These are phyloP conservation scores for Tritrichomonas musculus DNA, from an alignment of 208 protist species.

Conservation along the genomic window DNA sequence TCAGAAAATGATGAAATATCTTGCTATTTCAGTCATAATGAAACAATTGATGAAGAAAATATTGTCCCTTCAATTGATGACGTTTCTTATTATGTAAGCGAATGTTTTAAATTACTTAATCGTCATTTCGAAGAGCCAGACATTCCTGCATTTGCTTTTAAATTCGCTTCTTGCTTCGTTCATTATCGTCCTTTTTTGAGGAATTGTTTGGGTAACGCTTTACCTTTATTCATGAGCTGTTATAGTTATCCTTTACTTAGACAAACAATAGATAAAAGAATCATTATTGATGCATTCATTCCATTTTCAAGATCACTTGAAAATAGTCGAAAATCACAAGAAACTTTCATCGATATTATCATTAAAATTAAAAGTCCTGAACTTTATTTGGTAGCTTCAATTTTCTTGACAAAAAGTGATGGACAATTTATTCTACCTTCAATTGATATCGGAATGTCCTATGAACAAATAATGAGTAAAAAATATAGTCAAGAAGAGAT, in stretches of 20 bases:
- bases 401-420: neutral
- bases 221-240: neutral
- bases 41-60: no score
- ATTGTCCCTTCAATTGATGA: no score
- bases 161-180: neutral
- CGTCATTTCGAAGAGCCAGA: neutral
- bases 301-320: neutral
- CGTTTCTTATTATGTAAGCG: neutral
- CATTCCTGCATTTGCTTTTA: neutral
- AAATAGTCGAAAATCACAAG: neutral
- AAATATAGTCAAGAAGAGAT: neutral
- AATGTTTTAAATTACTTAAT: neutral
- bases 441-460: neutral
- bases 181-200: neutral
- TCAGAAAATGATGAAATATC: neutral
- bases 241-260: neutral
- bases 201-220: neutral
- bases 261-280: neutral
- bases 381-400: neutral
- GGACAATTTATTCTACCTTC: no score
- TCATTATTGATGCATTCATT: neutral
- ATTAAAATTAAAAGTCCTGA: neutral
- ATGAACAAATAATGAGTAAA: neutral
- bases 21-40: no score
- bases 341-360: neutral